phyloP scores from a whole-genome alignment of 2,329 filamentous ascomycete genomes.

The Exophiala spinifera region DNA sequence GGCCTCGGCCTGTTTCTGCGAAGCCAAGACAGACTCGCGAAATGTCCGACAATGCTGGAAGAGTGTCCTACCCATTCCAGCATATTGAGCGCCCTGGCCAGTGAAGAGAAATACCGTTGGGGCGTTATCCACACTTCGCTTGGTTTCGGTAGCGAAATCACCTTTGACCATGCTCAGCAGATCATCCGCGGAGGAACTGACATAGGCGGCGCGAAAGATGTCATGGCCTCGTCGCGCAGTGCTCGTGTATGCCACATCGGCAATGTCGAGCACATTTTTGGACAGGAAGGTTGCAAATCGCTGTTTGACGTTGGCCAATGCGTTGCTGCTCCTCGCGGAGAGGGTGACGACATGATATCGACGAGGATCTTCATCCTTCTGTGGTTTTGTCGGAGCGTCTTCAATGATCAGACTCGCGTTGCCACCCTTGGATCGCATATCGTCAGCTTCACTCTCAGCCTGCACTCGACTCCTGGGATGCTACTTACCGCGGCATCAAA shows the following conservation, averaged over 20 bases:
- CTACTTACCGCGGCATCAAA: conserved; percentile 68
- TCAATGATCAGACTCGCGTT: conserved; percentile 54
- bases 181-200: neutral
- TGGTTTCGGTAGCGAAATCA: neutral
- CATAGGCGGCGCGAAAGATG: neutral
- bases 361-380: neutral
- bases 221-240: neutral
- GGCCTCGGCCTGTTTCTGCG: conserved; percentile 28
- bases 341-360: neutral
- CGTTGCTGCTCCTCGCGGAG: neutral
- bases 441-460: too few relatives aligned
- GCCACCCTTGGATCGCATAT: too few relatives aligned
- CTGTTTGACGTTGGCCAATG: neutral
- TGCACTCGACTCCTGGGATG: too few relatives aligned
- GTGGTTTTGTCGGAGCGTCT: conserved; percentile 26
- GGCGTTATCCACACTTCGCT: neutral
- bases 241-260: conserved; percentile 6
- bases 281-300: neutral
- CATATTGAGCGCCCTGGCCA: conserved; percentile 36
- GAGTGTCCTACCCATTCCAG: conserved; percentile 31
- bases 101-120: conserved; percentile 42
- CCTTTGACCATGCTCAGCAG: neutral
- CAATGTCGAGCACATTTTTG: neutral
- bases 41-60: too few relatives aligned
- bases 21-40: too few relatives aligned